phyloP scores from a whole-genome alignment of 2,329 filamentous ascomycete genomes.

The Trichoderma sp. region DNA sequence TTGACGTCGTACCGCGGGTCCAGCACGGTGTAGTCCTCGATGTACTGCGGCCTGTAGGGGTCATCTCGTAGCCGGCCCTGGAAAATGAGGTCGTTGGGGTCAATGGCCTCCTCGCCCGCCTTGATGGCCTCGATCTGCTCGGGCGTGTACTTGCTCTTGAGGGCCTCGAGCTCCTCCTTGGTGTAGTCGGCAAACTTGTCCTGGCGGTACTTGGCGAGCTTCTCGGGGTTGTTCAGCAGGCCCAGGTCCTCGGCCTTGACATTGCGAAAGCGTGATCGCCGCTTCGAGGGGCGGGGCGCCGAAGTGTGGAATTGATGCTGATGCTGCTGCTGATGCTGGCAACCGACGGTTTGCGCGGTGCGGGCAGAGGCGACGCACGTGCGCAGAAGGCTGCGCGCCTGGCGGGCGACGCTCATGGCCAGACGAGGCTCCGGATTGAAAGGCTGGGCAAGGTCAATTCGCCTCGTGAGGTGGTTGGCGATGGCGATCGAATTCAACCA shows the following conservation, averaged over 20 bases:
- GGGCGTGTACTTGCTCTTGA: slow-evolving; percentile 69
- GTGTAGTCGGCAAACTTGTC: slow-evolving; percentile 63
- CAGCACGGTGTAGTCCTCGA: slow-evolving; percentile 78
- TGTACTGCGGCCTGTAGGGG: slow-evolving; percentile 67
- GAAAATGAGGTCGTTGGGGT: slow-evolving; percentile 67
- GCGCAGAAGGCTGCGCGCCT: slow-evolving; percentile 52
- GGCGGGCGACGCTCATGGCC: slow-evolving; percentile 56
- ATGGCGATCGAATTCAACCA: not conserved
- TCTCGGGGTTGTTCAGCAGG: slow-evolving; percentile 40
- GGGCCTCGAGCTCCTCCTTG: slow-evolving; percentile 58
- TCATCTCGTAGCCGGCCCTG: slow-evolving; percentile 72
- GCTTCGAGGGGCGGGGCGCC: slow-evolving; percentile 40
- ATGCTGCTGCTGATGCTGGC: slow-evolving; percentile 13
- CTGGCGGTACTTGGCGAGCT: slow-evolving; percentile 44
- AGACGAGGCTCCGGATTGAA: slow-evolving; percentile 4
- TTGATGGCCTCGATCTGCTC: slow-evolving; percentile 79
- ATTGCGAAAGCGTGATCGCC: slow-evolving; percentile 52
- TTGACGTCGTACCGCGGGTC: slow-evolving; percentile 75
- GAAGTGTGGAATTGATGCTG: slow-evolving; percentile 51
- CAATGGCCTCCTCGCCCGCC: slow-evolving; percentile 74
- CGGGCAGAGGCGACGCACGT: slow-evolving; percentile 44
- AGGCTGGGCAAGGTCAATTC: slow-evolving; percentile 1
- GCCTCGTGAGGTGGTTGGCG: slow-evolving; percentile 7
- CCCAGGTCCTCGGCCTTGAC: slow-evolving; percentile 53
- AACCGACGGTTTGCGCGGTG: slow-evolving; percentile 22